A percentile compares a stretch with the other conserved stretches of the same genome.
These are phyloP conservation scores for Quercus ilex DNA, from an alignment of 306 rosid species.

Conservation along the genomic window DNA sequence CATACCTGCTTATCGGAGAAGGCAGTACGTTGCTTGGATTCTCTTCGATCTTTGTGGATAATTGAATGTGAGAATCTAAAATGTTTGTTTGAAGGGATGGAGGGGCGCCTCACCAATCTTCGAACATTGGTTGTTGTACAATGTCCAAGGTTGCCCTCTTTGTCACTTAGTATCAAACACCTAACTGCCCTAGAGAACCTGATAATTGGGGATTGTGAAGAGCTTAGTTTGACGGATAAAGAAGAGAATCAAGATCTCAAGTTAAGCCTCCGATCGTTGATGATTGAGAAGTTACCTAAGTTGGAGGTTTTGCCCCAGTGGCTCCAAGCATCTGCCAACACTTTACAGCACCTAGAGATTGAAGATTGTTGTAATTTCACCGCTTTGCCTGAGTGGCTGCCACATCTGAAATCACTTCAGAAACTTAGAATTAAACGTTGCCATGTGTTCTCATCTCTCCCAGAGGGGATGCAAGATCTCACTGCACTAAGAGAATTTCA, in stretches of 20 bases:
- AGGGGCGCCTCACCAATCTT: no score
- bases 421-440: no score
- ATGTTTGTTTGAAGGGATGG: neutral
- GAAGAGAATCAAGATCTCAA: neutral
- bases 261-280: neutral
- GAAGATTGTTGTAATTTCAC: neutral
- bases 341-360: neutral
- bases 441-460: no score
- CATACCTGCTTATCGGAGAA: neutral
- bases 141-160: neutral
- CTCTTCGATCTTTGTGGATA: conserved; percentile 5
- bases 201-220: neutral
- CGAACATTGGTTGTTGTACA: no score
- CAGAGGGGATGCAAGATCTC: neutral
- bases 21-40: conserved; percentile 10
- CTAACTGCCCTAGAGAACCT: conserved; percentile 19
- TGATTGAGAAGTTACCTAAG: neutral
- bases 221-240: neutral
- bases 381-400: conserved; percentile 11
- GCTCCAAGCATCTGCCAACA: neutral
- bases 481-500: neutral
- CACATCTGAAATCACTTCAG: no score
- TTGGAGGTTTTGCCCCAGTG: no score
- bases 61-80: conserved; percentile 3
- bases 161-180: conserved; percentile 10